Base-by-base conservation (phyloP, 139 green algal genomes). In the Chlamydomonas asymmetrica region DNA sequence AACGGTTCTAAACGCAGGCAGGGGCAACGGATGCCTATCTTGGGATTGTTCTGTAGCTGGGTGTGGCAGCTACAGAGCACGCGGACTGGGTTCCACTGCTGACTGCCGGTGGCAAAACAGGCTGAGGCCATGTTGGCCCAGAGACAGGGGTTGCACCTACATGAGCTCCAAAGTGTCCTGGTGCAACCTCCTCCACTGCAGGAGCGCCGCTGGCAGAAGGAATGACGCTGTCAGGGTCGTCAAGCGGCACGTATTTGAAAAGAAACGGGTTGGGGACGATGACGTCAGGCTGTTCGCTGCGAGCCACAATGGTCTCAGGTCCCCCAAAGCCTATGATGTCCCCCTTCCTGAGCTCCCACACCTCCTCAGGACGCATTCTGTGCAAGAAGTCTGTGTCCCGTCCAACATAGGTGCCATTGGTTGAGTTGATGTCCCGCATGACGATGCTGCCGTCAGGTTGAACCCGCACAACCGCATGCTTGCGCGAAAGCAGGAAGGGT, bases 221-320 rank as follows among this genome's bases (percentile, higher is more conserved):
- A 43, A 59, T 61, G 1, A 25, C 59, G 71, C 59, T 77, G 43
- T 77, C 71, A 2, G 59, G 48, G 59, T 77, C 71, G 27, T 74
- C 66, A 9, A 74, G 45, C 0, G 76, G 39, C 6, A 77, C 80
- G 68, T 82, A 87, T 20, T 67, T 75, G 68, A 87, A 87, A 3
- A 84, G 34, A 62, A 87, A 87, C n/a, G 81, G 81, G 69, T 87
- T 87, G 50, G 63, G 37, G 3, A 87, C 81, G 1, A 76, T 71
- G 10, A 73, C 40, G 23, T 79, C 64, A 2, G 71, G 71, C 23
- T 43, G 27, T 34, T 77, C 71, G 43, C 59, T 70, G 4, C 63
- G 63, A 6, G 66, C 81, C 1, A 87, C 66, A 29, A 87, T 87
- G 45, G 73, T 82, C 31, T 87, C 81, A 13, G 81, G 81, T 1